Evolutionary conservation across 2,329 filamentous ascomycete species (phyloP).

Genomic region (Fusarium penzigii): DNA sequence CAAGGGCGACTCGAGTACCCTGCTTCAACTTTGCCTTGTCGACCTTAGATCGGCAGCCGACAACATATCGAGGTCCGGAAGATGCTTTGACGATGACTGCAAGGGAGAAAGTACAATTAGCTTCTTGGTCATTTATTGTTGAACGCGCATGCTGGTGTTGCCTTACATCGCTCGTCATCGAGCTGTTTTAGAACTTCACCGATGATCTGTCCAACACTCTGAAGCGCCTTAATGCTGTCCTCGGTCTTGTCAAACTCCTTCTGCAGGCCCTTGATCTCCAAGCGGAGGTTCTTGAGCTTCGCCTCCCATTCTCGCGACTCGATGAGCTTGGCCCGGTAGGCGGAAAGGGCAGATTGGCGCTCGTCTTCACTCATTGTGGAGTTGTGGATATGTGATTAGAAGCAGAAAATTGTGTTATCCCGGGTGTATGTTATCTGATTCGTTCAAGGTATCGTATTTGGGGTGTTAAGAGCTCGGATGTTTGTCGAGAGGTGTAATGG

Average conservation of each 20-base stretch:
- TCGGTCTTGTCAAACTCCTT: conserved; percentile 96
- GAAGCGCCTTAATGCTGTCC: conserved; percentile 98
- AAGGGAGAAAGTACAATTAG: conserved; percentile 19
- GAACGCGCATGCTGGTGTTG: conserved; percentile 7
- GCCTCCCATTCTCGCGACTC: conserved; percentile 99
- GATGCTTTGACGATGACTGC: conserved; percentile 98
- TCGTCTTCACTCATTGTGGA: conserved; percentile 55
- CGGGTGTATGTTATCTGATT: not conserved
- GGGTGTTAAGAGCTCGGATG: conserved; percentile 19
- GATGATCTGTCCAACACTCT: conserved; percentile 99
- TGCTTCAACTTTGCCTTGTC: conserved; percentile 98
- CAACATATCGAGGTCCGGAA: conserved; percentile 94
- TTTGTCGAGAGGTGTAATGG: conserved; percentile 13
- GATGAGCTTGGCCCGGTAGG: conserved; percentile 79
- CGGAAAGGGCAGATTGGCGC: conserved; percentile 70
- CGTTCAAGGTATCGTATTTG: conserved; percentile 2
- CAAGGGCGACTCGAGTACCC: conserved; percentile 93
- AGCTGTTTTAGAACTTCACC: conserved; percentile 98
- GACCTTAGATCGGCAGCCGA: conserved; percentile 97
- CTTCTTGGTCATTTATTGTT: not conserved
- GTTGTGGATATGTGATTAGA: not conserved
- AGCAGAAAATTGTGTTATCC: not conserved
- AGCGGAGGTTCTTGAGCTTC: conserved; percentile 88
- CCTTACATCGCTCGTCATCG: conserved; percentile 95
- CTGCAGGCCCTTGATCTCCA: conserved; percentile 95